Evolutionary conservation across 352 stramenopile species (phyloP).

Genomic region (Phytophthora pinifolia): DNA sequence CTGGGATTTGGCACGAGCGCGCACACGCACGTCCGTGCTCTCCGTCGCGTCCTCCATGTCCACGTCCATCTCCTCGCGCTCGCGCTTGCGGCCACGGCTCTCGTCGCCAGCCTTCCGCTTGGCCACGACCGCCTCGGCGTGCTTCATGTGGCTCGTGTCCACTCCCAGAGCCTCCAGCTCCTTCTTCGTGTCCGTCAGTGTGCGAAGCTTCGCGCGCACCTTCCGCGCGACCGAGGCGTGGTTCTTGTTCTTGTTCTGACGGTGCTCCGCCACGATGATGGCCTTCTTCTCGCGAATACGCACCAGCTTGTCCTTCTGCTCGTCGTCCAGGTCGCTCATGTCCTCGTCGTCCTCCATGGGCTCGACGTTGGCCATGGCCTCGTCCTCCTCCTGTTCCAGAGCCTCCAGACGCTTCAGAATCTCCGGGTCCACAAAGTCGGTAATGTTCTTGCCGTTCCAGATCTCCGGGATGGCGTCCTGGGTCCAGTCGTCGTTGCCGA

Average conservation of each 20-base stretch:
- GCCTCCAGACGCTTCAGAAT: slow-evolving; percentile 96
- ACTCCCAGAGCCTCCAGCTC: slow-evolving; percentile 90
- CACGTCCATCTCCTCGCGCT: slow-evolving; percentile 80
- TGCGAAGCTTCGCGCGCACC: slow-evolving; percentile 74
- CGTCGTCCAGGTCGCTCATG: slow-evolving; percentile 94
- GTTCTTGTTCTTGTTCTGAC: slow-evolving; percentile 96
- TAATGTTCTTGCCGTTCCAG: slow-evolving; percentile 99
- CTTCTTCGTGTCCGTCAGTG: slow-evolving; percentile 87
- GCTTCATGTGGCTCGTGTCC: slow-evolving; percentile 91
- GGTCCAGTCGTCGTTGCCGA: slow-evolving; percentile 96
- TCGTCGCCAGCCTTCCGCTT: slow-evolving; percentile 72
- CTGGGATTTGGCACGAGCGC: slow-evolving; percentile 71
- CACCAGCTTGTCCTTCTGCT: slow-evolving; percentile 92
- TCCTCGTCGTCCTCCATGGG: slow-evolving; percentile 89
- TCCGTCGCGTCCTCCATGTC: slow-evolving; percentile 89
- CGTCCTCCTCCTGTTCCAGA: slow-evolving; percentile 97
- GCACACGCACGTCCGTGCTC: slow-evolving; percentile 67
- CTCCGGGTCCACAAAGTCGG: slow-evolving; percentile 98
- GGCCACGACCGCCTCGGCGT: slow-evolving; percentile 71
- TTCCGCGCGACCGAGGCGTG: slow-evolving; percentile 89
- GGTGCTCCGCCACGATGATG: slow-evolving; percentile 81
- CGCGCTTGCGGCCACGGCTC: slow-evolving; percentile 84
- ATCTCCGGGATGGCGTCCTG: slow-evolving; percentile 99
- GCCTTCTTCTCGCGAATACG: slow-evolving; percentile 86
- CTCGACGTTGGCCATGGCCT: slow-evolving; percentile 90